phyloP scores from a whole-genome alignment of 192 early-diverging fungal genomes.

The Diversispora epigaea region DNA sequence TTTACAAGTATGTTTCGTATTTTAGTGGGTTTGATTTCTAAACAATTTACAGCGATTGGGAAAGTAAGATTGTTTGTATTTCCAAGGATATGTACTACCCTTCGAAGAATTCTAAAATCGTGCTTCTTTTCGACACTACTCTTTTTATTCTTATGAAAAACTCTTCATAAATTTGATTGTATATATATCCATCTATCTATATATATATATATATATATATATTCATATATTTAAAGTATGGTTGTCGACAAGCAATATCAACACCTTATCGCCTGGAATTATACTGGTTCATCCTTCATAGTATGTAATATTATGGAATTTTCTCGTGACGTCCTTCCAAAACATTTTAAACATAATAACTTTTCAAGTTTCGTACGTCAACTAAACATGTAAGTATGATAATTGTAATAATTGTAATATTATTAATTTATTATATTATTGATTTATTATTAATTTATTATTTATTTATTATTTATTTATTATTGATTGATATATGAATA shows the following conservation, averaged over 20 bases:
- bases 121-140: neutral
- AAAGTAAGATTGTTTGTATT: neutral
- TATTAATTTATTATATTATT: no score
- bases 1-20: conserved; percentile 50
- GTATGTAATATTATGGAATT: conserved; percentile 92
- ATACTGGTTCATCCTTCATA: conserved; percentile 83
- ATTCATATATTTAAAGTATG: conserved; percentile 54
- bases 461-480: no score
- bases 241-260: conserved; percentile 83
- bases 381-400: conserved; percentile 71
- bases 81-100: neutral
- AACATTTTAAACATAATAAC: conserved; percentile 94
- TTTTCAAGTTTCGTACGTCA: conserved; percentile 88
- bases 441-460: no score
- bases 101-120: neutral
- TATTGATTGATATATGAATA: no score
- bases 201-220: no score
- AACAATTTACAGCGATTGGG: neutral
- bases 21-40: neutral
- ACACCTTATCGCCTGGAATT: conserved; percentile 88
- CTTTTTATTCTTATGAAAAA: neutral
- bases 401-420: neutral
- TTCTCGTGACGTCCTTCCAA: conserved; percentile 83
- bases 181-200: no score
- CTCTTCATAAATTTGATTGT: neutral